Evolutionary conservation across 352 stramenopile genomes (phyloP).

Genomic region (Pythium rishiriense): DNA sequence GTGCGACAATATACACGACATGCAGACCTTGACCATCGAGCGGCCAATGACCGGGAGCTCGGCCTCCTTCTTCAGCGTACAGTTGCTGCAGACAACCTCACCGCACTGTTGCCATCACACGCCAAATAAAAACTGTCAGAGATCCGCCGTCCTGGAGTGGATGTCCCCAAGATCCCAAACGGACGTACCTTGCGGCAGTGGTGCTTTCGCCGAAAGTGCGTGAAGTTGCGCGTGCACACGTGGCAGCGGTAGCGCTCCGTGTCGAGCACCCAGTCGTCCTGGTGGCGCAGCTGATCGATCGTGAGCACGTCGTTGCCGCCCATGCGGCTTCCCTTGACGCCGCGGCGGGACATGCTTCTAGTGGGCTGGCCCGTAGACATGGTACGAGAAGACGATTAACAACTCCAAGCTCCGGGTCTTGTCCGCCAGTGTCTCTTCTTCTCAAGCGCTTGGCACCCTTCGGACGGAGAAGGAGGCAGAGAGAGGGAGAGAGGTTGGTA

Average conservation of each 20-base stretch:
- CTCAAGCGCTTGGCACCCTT: constrained; percentile 8
- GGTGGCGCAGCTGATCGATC: constrained; percentile 85
- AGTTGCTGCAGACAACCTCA: constrained; percentile 88
- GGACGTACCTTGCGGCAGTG: constrained; percentile 79
- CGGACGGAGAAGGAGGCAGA: constrained; percentile 13
- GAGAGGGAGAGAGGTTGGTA: background rate
- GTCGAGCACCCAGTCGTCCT: constrained; percentile 89
- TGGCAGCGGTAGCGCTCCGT: constrained; percentile 87
- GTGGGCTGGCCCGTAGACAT: constrained; percentile 16
- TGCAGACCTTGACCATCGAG: constrained; percentile 85
- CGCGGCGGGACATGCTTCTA: constrained; percentile 66
- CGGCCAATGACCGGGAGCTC: constrained; percentile 84
- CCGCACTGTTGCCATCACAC: constrained; percentile 53
- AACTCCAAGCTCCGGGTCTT: background rate
- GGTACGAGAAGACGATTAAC: constrained; percentile 27
- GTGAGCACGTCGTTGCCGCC: constrained; percentile 85
- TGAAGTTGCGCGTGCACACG: constrained; percentile 89
- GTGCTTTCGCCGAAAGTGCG: constrained; percentile 87
- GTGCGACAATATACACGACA: constrained; percentile 89
- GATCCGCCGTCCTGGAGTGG: background rate
- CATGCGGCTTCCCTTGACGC: constrained; percentile 69
- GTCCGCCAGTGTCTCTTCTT: constrained; percentile 11
- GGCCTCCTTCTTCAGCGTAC: constrained; percentile 84
- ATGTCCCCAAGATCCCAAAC: background rate
- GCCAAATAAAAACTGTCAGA: background rate